These are phyloP conservation scores for Lactarius quietus DNA, from an alignment of 768 basidiomycete species.

Conservation along the genomic window DNA sequence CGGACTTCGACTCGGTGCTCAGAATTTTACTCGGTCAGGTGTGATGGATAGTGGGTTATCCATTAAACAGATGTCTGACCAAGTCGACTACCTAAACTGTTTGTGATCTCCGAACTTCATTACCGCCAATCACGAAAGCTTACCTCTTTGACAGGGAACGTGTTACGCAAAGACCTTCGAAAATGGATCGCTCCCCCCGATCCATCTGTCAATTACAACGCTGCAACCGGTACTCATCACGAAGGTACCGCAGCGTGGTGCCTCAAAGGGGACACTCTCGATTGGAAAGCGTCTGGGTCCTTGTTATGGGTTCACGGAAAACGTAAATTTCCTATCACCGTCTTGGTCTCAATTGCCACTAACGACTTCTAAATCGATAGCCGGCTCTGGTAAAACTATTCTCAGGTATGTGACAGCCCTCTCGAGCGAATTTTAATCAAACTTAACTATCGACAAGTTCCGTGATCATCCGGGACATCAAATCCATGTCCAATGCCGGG, in stretches of 20 bases:
- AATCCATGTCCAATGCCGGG: background rate
- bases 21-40: background rate
- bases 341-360: background rate
- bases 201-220: background rate
- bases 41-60: background rate
- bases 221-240: background rate
- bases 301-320: constrained; percentile 3
- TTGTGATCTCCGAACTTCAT: background rate
- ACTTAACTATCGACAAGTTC: background rate
- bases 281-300: background rate
- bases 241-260: background rate
- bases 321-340: background rate
- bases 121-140: background rate
- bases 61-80: background rate
- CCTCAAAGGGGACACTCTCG: background rate
- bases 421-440: background rate
- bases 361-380: background rate
- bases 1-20: too few species aligned
- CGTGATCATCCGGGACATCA: background rate
- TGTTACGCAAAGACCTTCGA: background rate
- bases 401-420: background rate
- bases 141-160: background rate
- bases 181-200: background rate
- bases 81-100: background rate
- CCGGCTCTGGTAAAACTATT: background rate